These are phyloP conservation scores for Blumeria hordei DNA, from an alignment of 2,329 filamentous ascomycete species.

Conservation along the genomic window DNA sequence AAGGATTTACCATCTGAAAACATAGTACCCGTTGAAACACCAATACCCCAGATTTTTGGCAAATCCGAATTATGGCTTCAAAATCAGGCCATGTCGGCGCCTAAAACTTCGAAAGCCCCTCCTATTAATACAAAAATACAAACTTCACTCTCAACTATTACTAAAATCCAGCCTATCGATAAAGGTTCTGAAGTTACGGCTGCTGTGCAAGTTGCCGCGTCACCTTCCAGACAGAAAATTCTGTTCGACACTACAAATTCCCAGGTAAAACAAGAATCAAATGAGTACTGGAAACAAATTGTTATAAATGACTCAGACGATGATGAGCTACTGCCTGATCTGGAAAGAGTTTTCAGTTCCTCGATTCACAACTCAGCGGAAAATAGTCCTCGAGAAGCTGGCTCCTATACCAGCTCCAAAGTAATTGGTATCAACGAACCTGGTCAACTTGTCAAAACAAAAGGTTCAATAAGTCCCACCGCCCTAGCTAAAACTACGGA, in stretches of 20 bases:
- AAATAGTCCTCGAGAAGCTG: slow-evolving; percentile 3
- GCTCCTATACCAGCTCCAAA: neutral
- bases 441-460: neutral
- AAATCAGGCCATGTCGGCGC: neutral
- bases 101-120: neutral
- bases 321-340: slow-evolving; percentile 9
- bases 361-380: slow-evolving; percentile 6
- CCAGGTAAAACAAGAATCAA: slow-evolving; percentile 5
- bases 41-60: too few relatives aligned
- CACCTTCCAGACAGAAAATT: slow-evolving; percentile 6
- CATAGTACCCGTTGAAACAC: neutral
- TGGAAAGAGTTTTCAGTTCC: slow-evolving; percentile 5
- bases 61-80: neutral
- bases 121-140: neutral
- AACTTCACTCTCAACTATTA: neutral
- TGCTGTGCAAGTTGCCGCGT: slow-evolving; percentile 10
- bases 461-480: neutral
- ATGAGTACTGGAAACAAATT: slow-evolving; percentile 3
- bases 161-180: neutral
- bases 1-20: neutral
- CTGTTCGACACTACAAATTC: slow-evolving; percentile 1
- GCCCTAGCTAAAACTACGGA: neutral
- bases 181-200: neutral
- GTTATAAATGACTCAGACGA: slow-evolving; percentile 15
- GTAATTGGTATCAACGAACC: neutral